These are phyloP conservation scores for Lactarius sp. DNA, from an alignment of 768 basidiomycete genomes.

Conservation along the genomic window DNA sequence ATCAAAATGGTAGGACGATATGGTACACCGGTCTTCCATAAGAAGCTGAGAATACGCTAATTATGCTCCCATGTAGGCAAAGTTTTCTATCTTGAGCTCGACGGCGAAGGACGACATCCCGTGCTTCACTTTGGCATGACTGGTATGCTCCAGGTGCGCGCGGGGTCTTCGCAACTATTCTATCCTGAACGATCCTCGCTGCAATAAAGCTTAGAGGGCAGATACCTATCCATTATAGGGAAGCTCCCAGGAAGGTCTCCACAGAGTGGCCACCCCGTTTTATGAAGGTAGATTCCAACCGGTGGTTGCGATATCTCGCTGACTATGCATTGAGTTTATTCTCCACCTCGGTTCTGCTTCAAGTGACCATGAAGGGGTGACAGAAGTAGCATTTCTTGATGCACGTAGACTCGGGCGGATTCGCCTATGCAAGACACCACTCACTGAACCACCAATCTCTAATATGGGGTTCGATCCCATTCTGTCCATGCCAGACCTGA, in stretches of 20 bases:
- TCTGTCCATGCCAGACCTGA: constrained; percentile 55
- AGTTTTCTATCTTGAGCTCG: constrained; percentile 61
- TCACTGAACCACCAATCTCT: constrained; percentile 63
- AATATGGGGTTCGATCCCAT: constrained; percentile 75
- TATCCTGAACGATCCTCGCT: not conserved
- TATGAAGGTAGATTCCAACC: constrained; percentile 45
- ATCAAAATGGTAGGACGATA: constrained; percentile 48
- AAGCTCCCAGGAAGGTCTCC: constrained; percentile 38
- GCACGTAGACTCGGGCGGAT: constrained; percentile 67
- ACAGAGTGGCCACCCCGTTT: constrained; percentile 61
- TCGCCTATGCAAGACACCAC: constrained; percentile 54
- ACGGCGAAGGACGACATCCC: constrained; percentile 56
- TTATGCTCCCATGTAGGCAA: constrained; percentile 41
- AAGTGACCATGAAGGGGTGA: constrained; percentile 32
- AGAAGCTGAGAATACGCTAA: not conserved
- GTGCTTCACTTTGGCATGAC: constrained; percentile 85
- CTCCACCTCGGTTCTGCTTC: constrained; percentile 42
- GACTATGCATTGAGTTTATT: constrained; percentile 46
- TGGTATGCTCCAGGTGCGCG: constrained; percentile 63
- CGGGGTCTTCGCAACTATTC: not conserved
- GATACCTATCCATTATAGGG: constrained; percentile 46
- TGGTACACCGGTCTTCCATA: constrained; percentile 34
- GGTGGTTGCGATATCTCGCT: not conserved
- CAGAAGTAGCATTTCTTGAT: constrained; percentile 66
- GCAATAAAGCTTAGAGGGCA: constrained; percentile 45